Base-by-base conservation (phyloP, 352 stramenopile species). In the Phytophthora nicotianae region DNA sequence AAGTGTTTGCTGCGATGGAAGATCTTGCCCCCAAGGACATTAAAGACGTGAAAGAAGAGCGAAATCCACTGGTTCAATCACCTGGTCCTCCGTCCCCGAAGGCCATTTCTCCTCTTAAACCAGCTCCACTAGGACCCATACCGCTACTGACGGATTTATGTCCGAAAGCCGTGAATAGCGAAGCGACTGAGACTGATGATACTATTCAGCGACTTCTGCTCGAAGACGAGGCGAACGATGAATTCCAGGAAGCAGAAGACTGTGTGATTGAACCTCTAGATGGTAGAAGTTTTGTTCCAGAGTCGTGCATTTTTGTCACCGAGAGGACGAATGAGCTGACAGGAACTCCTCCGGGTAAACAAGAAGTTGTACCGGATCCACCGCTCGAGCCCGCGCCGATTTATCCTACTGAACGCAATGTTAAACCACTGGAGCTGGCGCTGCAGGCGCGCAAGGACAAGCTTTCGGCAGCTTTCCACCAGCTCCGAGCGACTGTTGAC, bases 1-100 rank as follows among this genome's bases (percentile, higher is more conserved):
- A 54, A 19, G 58, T 69, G 16, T 72, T 69, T 38, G 7, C 14
- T 16, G 52, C 64, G 2, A 47, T 72, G 51, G 48, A 69, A 20
- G 24, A 45, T 4, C 41, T 43, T 27, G 33, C 42, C 1, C 32
- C 19, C 2, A 45, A 43, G n/a, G 27, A 29, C 23, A 33, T 5
- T 5, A 11, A 13, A 24, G 3, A 17, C 13, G 10, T 58, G 33
- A 61, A 55, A 26, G 24, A 55, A 2, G 45, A 57, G 14, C 11
- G 9, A 13, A 8, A 6, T 4, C 7, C 17, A 17, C 9, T 11
- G 16, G 42, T n/a, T 13, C 9, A 50, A 27, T 1, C 27, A 1
- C 33, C 26, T 37, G 29, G 13, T 16, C 24, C 56, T 52, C 42
- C 42, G 21, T 43, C 46, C 19, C 38, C 14, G 6, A 59, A 51